Conservation (phyloP, 139 green algal species). For the Volvox africanus region DNA sequence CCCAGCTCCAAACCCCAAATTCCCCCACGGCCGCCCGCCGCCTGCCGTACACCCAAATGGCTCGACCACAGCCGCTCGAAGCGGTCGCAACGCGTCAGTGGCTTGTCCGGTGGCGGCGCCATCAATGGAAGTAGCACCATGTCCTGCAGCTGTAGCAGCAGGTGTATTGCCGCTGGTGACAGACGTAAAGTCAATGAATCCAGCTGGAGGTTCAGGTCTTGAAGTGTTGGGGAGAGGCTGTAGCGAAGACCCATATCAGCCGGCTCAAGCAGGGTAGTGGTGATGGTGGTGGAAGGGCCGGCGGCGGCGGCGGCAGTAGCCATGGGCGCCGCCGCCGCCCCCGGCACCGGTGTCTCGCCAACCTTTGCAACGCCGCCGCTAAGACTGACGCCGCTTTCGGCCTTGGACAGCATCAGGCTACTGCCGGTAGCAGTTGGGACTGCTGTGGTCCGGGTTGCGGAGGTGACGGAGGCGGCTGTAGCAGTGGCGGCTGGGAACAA, state of each 20-base stretch:
- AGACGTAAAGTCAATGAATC: constrained; percentile 72
- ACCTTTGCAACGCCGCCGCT: background rate
- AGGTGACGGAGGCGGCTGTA: background rate
- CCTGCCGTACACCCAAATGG: background rate
- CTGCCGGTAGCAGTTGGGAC: background rate
- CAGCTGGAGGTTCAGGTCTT: constrained; percentile 67
- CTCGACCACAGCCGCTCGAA: constrained; percentile 82
- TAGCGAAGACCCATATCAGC: constrained; percentile 51
- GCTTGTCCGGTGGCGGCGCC: constrained; percentile 62
- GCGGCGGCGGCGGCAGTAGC: constrained; percentile 20
- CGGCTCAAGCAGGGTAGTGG: constrained; percentile 56
- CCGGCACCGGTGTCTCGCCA: too few relatives aligned
- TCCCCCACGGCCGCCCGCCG: background rate
- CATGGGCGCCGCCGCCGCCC: background rate
- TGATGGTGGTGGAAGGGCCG: constrained; percentile 8
- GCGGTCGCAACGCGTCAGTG: constrained; percentile 66
- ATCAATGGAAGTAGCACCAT: constrained; percentile 57
- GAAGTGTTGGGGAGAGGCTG: background rate
- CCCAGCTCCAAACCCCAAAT: constrained; percentile 18
- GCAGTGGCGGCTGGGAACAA: background rate
- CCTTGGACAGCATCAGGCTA: background rate
- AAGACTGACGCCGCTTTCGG: background rate
- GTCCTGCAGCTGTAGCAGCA: constrained; percentile 64
- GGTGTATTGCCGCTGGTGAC: constrained; percentile 77
- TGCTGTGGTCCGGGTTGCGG: background rate